Evolutionary conservation across 2,329 filamentous ascomycete genomes (phyloP).

Genomic region (Juglanconis sp.): DNA sequence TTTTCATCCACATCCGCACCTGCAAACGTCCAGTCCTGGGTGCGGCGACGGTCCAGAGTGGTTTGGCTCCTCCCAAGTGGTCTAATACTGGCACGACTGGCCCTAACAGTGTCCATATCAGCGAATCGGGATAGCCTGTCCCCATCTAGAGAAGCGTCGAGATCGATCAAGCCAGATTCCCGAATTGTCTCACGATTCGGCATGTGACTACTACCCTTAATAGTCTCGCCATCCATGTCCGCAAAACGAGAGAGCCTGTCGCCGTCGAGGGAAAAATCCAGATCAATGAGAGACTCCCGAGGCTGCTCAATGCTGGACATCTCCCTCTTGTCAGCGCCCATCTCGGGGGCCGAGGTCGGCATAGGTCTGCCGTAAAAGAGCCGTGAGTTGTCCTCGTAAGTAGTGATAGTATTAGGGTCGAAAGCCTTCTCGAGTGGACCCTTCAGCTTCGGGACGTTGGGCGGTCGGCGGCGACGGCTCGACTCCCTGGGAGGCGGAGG

Average conservation of each 20-base stretch:
- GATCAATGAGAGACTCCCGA: constrained; percentile 46
- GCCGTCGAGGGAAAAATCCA: constrained; percentile 55
- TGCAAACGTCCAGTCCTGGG: constrained; percentile 19
- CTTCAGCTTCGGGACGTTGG: constrained; percentile 55
- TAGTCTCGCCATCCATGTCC: constrained; percentile 45
- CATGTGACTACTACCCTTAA: constrained; percentile 9
- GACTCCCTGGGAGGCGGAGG: constrained; percentile 40
- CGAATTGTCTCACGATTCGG: constrained; percentile 11
- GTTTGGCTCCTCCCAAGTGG: constrained; percentile 40
- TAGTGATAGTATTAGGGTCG: constrained; percentile 62
- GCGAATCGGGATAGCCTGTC: constrained; percentile 55
- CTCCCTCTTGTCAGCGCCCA: constrained; percentile 2
- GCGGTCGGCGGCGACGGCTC: constrained; percentile 52
- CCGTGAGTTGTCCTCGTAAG: constrained; percentile 61
- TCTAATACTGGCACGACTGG: constrained; percentile 47
- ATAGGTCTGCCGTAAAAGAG: constrained; percentile 52
- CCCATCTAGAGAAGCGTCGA: constrained; percentile 58
- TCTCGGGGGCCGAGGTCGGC: constrained; percentile 17
- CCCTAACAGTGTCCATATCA: constrained; percentile 58
- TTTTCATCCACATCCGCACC: neutral
- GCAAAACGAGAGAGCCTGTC: constrained; percentile 55
- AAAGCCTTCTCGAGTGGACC: constrained; percentile 63
- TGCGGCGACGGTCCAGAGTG: constrained; percentile 36
- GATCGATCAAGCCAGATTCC: constrained; percentile 48
- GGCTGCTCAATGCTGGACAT: constrained; percentile 1